These are phyloP conservation scores for Sarcodon aspratus DNA, from an alignment of 768 basidiomycete species.

Conservation along the genomic window DNA sequence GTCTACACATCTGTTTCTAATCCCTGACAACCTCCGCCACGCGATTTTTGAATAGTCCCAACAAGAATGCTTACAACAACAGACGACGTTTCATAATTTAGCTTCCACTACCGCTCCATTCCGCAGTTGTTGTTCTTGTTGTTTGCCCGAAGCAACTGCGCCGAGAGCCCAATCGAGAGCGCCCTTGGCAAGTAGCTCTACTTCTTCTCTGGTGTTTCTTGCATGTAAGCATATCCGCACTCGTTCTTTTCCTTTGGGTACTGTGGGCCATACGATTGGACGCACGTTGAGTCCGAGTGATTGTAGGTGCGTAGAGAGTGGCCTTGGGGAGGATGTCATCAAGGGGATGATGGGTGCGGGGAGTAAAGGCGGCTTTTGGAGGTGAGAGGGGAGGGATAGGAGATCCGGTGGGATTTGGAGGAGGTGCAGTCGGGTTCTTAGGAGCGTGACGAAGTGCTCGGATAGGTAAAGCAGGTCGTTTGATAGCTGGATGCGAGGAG, in stretches of 20 bases:
- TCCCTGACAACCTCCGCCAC: too few species aligned
- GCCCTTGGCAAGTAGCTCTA: constrained; percentile 43
- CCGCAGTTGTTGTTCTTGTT: too few species aligned
- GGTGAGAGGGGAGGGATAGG: constrained; percentile 13
- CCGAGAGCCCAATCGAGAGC: constrained; percentile 34
- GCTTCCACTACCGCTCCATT: too few species aligned
- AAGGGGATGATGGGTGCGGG: constrained; percentile 81
- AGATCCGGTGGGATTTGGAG: background rate
- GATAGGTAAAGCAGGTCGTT: constrained; percentile 18
- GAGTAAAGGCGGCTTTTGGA: constrained; percentile 8
- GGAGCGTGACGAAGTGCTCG: constrained; percentile 19
- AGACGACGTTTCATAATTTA: too few species aligned
- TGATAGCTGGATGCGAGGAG: constrained; percentile 8
- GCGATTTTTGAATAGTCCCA: too few species aligned
- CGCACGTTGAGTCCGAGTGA: constrained; percentile 47
- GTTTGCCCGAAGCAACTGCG: too few species aligned
- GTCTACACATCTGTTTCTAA: too few species aligned
- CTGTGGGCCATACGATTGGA: constrained; percentile 81
- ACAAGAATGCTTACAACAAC: too few species aligned
- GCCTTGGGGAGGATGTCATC: constrained; percentile 64
- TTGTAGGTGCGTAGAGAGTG: constrained; percentile 59
- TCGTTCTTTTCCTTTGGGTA: constrained; percentile 76
- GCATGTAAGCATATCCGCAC: constrained; percentile 87
- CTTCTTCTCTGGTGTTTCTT: constrained; percentile 52
- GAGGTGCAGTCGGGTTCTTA: constrained; percentile 6